Percentiles rank a stretch among this genome's conserved stretches.
Evolutionary conservation across 805 yeast species (phyloP).

Genomic region (Kuraishia piskuri): DNA sequence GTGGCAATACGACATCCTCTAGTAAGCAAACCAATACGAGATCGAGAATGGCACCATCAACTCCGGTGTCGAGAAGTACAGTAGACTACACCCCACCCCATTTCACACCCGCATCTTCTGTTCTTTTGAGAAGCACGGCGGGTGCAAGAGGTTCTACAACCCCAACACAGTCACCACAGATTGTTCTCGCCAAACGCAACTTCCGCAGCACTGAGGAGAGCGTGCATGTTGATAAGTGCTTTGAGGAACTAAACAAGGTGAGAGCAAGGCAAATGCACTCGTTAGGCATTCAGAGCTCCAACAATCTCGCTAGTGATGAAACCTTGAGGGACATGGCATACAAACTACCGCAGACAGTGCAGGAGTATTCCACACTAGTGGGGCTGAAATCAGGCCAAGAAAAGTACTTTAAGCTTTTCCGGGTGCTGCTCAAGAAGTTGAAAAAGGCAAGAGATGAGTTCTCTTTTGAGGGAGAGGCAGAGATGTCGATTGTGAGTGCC

Average conservation of each 20-base stretch:
- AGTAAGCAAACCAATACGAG: not conserved
- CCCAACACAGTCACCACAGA: constrained; percentile 9
- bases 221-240: constrained; percentile 21
- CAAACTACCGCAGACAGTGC: constrained; percentile 40
- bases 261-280: constrained; percentile 34
- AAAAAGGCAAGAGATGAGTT: constrained; percentile 10
- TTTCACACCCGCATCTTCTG: not conserved
- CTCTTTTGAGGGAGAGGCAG: constrained; percentile 4
- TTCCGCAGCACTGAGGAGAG: constrained; percentile 15
- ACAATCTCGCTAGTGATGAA: constrained; percentile 26
- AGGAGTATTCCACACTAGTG: constrained; percentile 32
- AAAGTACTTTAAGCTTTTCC: constrained; percentile 17
- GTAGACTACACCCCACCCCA: not conserved
- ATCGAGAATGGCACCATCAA: not conserved
- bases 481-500: not conserved
- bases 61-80: not conserved
- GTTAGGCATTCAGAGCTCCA: constrained; percentile 24
- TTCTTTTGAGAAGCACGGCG: not conserved
- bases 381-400: constrained; percentile 24
- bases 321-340: constrained; percentile 47
- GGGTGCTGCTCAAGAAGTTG: constrained; percentile 14
- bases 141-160: not conserved
- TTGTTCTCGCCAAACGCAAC: constrained; percentile 10
- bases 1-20: constrained; percentile 8
- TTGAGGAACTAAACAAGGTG: constrained; percentile 25